These are phyloP conservation scores for Metarhizium album DNA, from an alignment of 2,329 filamentous ascomycete species.

Conservation along the genomic window DNA sequence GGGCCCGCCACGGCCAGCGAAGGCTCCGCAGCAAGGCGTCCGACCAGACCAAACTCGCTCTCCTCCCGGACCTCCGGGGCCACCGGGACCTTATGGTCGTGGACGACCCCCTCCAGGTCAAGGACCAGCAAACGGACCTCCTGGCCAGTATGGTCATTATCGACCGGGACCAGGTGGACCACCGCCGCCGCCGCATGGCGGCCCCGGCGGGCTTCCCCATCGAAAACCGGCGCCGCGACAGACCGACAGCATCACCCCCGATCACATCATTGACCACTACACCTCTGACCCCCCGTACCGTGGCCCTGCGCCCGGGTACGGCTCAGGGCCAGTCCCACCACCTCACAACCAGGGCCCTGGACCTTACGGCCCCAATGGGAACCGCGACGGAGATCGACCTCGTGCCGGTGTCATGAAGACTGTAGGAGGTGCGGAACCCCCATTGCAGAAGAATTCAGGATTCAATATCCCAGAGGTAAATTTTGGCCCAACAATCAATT, in stretches of 20 bases:
- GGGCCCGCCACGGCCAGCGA: constrained; percentile 15
- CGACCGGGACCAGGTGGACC: constrained; percentile 18
- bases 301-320: constrained; percentile 7
- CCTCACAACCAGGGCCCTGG: constrained; percentile 14
- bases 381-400: constrained; percentile 48
- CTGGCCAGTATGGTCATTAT: constrained; percentile 8
- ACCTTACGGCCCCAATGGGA: constrained; percentile 44
- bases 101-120: constrained; percentile 11
- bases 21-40: constrained; percentile 18
- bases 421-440: constrained; percentile 45
- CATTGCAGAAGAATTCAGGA: constrained; percentile 15
- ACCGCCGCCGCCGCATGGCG: constrained; percentile 9
- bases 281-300: constrained; percentile 16
- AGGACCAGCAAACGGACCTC: constrained; percentile 8
- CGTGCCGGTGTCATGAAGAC: constrained; percentile 73
- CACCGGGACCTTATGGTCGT: constrained; percentile 13
- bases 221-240: constrained; percentile 19
- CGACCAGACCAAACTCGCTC: constrained; percentile 14
- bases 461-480: constrained; percentile 63
- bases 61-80: constrained; percentile 9
- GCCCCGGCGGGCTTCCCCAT: constrained; percentile 16
- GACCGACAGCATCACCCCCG: constrained; percentile 21
- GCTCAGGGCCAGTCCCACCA: constrained; percentile 8
- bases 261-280: constrained; percentile 30
- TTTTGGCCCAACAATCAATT: constrained; percentile 75